Base-by-base conservation (phyloP, 2,329 filamentous ascomycete genomes). In the Dactylonectria macrodidyma region DNA sequence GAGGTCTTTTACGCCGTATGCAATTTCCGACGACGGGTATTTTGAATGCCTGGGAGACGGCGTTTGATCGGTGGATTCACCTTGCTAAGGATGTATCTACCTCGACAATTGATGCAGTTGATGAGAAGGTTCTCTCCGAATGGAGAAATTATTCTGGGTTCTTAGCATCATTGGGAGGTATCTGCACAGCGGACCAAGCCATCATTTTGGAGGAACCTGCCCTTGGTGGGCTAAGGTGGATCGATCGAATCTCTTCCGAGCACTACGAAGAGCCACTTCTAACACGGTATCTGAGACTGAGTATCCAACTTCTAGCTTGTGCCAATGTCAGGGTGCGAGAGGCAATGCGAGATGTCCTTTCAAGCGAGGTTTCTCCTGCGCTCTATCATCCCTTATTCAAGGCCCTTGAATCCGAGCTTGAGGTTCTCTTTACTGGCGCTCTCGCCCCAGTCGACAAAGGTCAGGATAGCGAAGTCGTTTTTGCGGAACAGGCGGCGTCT, bases 91-190 rank as follows among this genome's bases (percentile, higher is more conserved):
- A 91, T 59, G 86, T 92, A 10, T 89, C 89, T 16, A 85, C 83
- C n/a, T 82, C 84, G 1, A 77, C 84, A 2, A 73, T 82, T 5
- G 87, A 91, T 24, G 78, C 78, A 8, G 79, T 90, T 19, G 85
- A 90, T 41, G 90, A 91, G 69, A 85, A 80, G 66, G 82, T 84
- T 3, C 79, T 92, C 14, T 85, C 87, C 1, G 89, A 92, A 74
- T 93, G 91, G 91, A 86, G 91, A 44, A 93, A 92, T 70, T 87
- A 90, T 73, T 92, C 90, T 1, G 91, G 91, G 0, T 92, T 93
- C 70, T 82, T 93, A 11, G 90, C 90, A 5, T 91, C 91, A 0
- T 80, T 92, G 5, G 90, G 90, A 14, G 90, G 91, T 2, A 87
- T 90, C 61, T 93, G 91, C 77, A 88, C 88, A 9, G 87, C 90